Conservation (phyloP, 2,329 filamentous ascomycete species). For the Fusarium coffeatum region DNA sequence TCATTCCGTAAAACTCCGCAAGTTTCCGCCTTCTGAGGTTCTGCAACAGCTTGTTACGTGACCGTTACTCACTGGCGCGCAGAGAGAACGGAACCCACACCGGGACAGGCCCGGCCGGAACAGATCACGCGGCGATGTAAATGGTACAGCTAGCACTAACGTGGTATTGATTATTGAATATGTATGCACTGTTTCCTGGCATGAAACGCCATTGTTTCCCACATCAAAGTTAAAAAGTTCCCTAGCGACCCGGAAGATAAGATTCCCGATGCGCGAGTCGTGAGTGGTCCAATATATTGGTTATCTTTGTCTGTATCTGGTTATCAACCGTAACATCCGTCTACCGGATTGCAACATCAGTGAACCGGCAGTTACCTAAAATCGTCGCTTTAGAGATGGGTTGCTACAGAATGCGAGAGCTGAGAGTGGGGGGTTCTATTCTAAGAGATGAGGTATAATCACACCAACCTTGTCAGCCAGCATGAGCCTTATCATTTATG, state of each 20-base stretch:
- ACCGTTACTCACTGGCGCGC: background rate
- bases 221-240: background rate
- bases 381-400: background rate
- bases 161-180: background rate
- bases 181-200: background rate
- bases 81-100: background rate
- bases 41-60: background rate
- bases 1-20: background rate
- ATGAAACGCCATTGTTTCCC: background rate
- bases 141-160: background rate
- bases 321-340: background rate
- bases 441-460: background rate
- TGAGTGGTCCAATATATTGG: background rate
- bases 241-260: background rate
- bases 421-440: background rate
- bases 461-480: background rate
- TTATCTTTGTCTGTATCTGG: background rate
- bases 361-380: background rate
- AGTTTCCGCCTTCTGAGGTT: background rate
- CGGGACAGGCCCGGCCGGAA: background rate
- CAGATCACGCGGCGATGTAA: background rate
- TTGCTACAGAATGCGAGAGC: background rate
- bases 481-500: background rate
- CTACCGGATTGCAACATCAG: background rate
- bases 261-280: background rate